Base-by-base conservation (phyloP, 1,139 yeast genomes). In the Nematodospora anomalae region DNA sequence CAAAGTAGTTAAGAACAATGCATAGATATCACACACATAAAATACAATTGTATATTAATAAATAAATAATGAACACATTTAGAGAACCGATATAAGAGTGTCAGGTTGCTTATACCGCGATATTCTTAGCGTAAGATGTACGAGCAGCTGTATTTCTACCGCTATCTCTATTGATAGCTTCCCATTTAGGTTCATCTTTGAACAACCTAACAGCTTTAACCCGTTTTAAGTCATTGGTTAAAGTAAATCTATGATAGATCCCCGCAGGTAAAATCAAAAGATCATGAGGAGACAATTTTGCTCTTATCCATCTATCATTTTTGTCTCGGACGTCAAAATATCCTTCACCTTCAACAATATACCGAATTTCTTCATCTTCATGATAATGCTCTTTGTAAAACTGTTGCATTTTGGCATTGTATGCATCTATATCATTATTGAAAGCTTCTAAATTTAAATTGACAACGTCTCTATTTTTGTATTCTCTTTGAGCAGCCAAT, bases 111-210 rank as follows among this genome's bases (percentile, higher is more conserved):
- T 29, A 53, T 9, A 51, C 64, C 15, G 60, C 47, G 28, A 64
- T 55, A 10, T 57, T 43, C 21, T 53, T 47, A 26, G 62, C 58
- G 36, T 66, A 66, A 13, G 49, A 48, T n/a, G 40, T 28, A 37
- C 72, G 59, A 18, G 68, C 69, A 9, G 43, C 53, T 8, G 60
- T 51, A n/a, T 45, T 41, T 32, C 49, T 47, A 18, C 58, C 58
- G 29, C 54, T 53, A 30, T 60, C 72, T 46, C 96, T 75, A 56
- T 81, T 79, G 52, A 87, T 76, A 7, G 97, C 96, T 39, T 85
- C 79, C 97, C 98, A 92, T 57, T 88, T 89, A 22, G 97, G 97
- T 62, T 90, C 96, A 51, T 89, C 96, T 61, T 88, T 81, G 67
- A 92, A 92, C 49, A 92, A 67, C 46, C 98, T 71, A 54, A 86